phyloP scores from a whole-genome alignment of 345 rosid species.

The Euclidium syriacum region DNA sequence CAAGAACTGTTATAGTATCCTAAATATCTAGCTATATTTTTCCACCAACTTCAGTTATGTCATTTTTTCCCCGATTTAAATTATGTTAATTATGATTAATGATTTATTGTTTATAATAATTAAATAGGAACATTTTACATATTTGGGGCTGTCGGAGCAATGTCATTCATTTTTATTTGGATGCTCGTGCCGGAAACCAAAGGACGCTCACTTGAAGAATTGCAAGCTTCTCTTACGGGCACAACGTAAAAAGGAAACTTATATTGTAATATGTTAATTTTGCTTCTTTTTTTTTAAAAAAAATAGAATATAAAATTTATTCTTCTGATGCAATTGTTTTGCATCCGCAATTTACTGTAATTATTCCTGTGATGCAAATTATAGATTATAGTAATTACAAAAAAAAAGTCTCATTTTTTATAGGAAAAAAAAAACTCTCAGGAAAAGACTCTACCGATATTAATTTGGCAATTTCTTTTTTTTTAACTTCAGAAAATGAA shows the following conservation, averaged over 20 bases:
- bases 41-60: too few relatives aligned
- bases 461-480: too few relatives aligned
- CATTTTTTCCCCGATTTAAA: too few relatives aligned
- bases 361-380: too few relatives aligned
- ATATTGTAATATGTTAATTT: not conserved
- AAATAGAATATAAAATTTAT: not conserved
- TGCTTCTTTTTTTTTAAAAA: not conserved
- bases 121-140: slow-evolving; percentile 44
- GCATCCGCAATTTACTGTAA: too few relatives aligned
- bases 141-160: slow-evolving; percentile 28
- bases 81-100: not conserved
- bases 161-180: slow-evolving; percentile 33
- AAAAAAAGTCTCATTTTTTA: too few relatives aligned
- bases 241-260: not conserved
- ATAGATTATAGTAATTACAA: too few relatives aligned
- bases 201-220: slow-evolving; percentile 58
- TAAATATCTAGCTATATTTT: not conserved
- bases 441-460: too few relatives aligned
- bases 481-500: too few relatives aligned
- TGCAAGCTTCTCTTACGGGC: slow-evolving; percentile 40
- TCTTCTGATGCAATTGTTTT: too few relatives aligned
- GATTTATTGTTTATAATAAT: not conserved
- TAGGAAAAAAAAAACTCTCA: too few relatives aligned
- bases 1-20: too few relatives aligned
- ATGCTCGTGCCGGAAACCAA: slow-evolving; percentile 57